A percentile compares a stretch with the other conserved stretches of the same genome.
Evolutionary conservation across 225 moss, liverwort and hornwort species (phyloP).

Genomic region (Physcomitrium patens): DNA sequence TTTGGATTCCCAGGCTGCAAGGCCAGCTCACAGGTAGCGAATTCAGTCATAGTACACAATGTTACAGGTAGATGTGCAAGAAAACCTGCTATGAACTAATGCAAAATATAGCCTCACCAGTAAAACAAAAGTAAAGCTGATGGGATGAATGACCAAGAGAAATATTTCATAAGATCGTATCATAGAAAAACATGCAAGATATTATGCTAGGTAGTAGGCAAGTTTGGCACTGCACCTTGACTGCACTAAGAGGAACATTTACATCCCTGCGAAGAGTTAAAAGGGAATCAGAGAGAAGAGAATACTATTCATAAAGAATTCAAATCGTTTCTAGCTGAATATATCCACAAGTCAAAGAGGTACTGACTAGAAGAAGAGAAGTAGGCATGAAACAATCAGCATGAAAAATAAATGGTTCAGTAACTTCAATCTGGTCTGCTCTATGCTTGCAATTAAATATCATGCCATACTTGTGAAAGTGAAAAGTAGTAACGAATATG

Average conservation of each 20-base stretch:
- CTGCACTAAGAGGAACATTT: slow-evolving; percentile 49
- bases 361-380: slow-evolving; percentile 17
- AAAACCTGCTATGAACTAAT: neutral
- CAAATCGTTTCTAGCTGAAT: neutral
- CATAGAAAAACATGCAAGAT: neutral
- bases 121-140: slow-evolving; percentile 19
- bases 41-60: slow-evolving; percentile 3
- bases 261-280: slow-evolving; percentile 40
- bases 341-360: neutral
- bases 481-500: neutral
- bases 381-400: slow-evolving; percentile 17
- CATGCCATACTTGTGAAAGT: neutral
- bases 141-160: slow-evolving; percentile 8
- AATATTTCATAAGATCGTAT: neutral
- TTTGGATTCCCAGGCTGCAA: slow-evolving; percentile 61
- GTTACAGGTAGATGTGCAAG: neutral
- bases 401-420: slow-evolving; percentile 12
- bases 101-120: slow-evolving; percentile 11
- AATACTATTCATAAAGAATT: neutral
- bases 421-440: slow-evolving; percentile 1
- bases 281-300: slow-evolving; percentile 21
- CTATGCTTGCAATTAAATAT: neutral
- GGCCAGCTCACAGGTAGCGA: slow-evolving; percentile 2
- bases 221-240: slow-evolving; percentile 47
- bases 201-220: neutral